Percentiles rank a stretch among this genome's conserved stretches.
phyloP scores from a whole-genome alignment of 2,329 filamentous ascomycete genomes.

The Paracorniculantispora psalliotae region DNA sequence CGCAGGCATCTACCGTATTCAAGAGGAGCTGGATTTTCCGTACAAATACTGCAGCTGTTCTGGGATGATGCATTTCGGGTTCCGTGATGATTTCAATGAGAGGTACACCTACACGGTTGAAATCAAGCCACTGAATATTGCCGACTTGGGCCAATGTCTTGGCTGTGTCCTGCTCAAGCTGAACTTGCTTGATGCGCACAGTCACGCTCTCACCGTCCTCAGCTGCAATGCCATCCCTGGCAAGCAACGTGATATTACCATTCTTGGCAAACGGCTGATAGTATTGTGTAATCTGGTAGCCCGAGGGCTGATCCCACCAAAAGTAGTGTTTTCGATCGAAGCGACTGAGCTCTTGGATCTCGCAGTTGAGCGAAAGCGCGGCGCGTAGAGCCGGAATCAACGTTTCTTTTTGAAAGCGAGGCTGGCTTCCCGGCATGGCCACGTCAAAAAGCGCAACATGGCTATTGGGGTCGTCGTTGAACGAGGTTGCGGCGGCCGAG shows the following conservation, averaged over 20 bases:
- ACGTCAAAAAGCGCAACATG: constrained; percentile 86
- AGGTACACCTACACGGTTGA: constrained; percentile 87
- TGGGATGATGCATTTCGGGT: constrained; percentile 80
- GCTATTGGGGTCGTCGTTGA: constrained; percentile 70
- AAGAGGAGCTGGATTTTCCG: constrained; percentile 82
- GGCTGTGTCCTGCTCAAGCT: constrained; percentile 96
- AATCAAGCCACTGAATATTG: constrained; percentile 75
- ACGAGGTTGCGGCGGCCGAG: constrained; percentile 62
- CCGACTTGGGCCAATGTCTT: constrained; percentile 80
- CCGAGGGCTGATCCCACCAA: constrained; percentile 94
- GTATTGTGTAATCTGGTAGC: constrained; percentile 97
- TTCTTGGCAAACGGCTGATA: constrained; percentile 68
- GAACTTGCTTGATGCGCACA: constrained; percentile 86
- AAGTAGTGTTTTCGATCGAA: constrained; percentile 99
- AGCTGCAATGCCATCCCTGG: constrained; percentile 73
- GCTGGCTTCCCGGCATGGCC: constrained; percentile 84
- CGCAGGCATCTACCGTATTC: constrained; percentile 75
- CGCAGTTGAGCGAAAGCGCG: constrained; percentile 76
- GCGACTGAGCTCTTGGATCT: constrained; percentile 68
- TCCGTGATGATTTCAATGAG: constrained; percentile 93
- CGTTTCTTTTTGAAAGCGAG: constrained; percentile 75
- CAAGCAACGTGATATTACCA: constrained; percentile 65
- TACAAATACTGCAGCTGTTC: constrained; percentile 82
- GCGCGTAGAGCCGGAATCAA: constrained; percentile 87
- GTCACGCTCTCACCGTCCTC: constrained; percentile 66